phyloP scores from a whole-genome alignment of 2,329 filamentous ascomycete species.

The Colletotrichum somersetense region DNA sequence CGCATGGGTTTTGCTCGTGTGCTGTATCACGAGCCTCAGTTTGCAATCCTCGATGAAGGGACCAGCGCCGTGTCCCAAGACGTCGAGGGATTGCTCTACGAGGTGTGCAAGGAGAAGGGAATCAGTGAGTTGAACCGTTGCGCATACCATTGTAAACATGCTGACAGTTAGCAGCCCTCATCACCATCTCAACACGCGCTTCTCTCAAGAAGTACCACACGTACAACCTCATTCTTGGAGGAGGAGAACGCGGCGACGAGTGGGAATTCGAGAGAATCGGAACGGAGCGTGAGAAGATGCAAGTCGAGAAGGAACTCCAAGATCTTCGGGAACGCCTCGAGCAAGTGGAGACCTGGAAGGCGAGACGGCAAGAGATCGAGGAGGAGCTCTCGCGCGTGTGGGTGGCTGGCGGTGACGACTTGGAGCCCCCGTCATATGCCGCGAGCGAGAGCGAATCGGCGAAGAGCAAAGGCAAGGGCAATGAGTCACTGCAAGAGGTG shows the following conservation, averaged over 20 bases:
- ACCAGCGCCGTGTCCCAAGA: constrained; percentile 95
- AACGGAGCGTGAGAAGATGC: constrained; percentile 91
- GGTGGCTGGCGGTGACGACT: constrained; percentile 64
- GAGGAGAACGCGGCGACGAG: constrained; percentile 83
- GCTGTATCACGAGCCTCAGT: constrained; percentile 94
- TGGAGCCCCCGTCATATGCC: constrained; percentile 62
- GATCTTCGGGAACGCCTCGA: constrained; percentile 84
- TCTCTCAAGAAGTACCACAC: constrained; percentile 97
- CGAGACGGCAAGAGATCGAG: constrained; percentile 83
- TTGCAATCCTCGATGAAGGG: constrained; percentile 95
- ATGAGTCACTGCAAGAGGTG: constrained; percentile 25
- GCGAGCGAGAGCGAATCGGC: constrained; percentile 43
- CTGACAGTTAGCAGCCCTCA: constrained; percentile 72
- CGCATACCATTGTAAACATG: neutral
- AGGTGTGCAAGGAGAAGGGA: constrained; percentile 90
- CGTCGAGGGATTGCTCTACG: constrained; percentile 93
- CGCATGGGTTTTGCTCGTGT: constrained; percentile 90
- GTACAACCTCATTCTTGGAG: constrained; percentile 87
- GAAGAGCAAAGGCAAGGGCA: constrained; percentile 37
- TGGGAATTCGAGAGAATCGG: constrained; percentile 97
- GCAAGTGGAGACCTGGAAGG: constrained; percentile 88
- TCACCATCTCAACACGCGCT: constrained; percentile 94
- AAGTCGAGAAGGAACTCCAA: constrained; percentile 89
- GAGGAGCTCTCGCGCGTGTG: constrained; percentile 77
- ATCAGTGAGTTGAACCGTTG: constrained; percentile 76